Conservation (phyloP, 2,329 filamentous ascomycete genomes). For the Fusarium nelsonii region DNA sequence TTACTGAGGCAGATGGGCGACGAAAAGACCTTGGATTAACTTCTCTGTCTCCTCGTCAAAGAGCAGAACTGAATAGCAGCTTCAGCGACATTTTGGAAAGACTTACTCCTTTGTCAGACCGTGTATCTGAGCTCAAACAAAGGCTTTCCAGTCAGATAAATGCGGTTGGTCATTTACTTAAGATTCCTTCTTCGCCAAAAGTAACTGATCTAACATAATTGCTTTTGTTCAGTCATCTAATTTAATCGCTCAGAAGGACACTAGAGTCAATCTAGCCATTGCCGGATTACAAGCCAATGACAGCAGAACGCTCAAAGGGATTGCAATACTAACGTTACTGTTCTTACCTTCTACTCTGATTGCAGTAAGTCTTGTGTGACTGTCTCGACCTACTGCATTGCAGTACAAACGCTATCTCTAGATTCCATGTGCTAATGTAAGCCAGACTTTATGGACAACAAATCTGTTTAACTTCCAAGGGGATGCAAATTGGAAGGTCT, state of each 20-base stretch:
- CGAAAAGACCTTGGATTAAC: not conserved
- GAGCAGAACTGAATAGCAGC: not conserved
- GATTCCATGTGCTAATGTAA: not conserved
- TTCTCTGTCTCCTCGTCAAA: not conserved
- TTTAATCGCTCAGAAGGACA: not conserved
- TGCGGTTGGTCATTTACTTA: not conserved
- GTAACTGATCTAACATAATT: not conserved
- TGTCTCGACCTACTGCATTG: no score
- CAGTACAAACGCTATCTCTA: not conserved
- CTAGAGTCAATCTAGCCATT: not conserved
- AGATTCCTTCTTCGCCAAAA: fast-evolving
- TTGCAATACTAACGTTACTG: not conserved
- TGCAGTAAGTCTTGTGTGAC: not conserved
- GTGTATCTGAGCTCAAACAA: not conserved
- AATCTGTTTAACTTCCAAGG: not conserved
- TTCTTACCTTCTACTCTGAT: not conserved
- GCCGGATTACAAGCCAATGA: not conserved
- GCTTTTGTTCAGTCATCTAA: not conserved
- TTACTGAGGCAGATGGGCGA: not conserved
- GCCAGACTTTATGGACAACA: not conserved
- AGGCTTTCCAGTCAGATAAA: not conserved
- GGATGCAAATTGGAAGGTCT: not conserved
- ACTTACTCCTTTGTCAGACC: not conserved
- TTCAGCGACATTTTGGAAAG: not conserved
- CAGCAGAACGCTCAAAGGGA: not conserved